These are phyloP conservation scores for Botryotinia calthae DNA, from an alignment of 2,329 filamentous ascomycete species.

Conservation along the genomic window DNA sequence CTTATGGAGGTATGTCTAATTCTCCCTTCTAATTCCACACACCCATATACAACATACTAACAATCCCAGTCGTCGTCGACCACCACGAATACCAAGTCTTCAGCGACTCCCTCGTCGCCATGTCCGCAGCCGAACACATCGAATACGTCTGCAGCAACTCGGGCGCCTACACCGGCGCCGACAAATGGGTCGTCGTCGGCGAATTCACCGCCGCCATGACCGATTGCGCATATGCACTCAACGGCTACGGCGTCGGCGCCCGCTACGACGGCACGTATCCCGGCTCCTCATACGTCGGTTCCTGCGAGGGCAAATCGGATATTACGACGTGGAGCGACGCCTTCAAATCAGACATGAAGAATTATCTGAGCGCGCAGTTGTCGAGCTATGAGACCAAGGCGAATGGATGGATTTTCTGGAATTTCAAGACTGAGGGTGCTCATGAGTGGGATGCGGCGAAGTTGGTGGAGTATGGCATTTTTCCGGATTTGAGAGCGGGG, in stretches of 20 bases:
- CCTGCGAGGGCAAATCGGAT: conserved; percentile 51
- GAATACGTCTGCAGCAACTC: conserved; percentile 55
- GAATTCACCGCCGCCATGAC: conserved; percentile 70
- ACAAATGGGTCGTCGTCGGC: conserved; percentile 67
- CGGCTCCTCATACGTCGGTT: conserved; percentile 49
- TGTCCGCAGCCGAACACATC: conserved; percentile 53
- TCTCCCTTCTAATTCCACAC: conserved; percentile 38
- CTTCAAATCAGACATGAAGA: conserved; percentile 47
- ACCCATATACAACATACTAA: conserved; percentile 53
- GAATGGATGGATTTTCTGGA: conserved; percentile 57
- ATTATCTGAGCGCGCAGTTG: conserved; percentile 55
- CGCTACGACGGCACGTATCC: conserved; percentile 55
- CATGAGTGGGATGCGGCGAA: conserved; percentile 53
- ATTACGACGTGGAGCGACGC: conserved; percentile 46
- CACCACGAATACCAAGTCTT: conserved; percentile 70
- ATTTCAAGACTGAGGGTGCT: conserved; percentile 54
- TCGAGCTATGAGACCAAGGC: conserved; percentile 50
- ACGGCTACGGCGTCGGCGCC: conserved; percentile 57
- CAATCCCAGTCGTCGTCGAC: conserved; percentile 50
- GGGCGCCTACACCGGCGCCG: conserved; percentile 47
- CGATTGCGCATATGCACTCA: conserved; percentile 52
- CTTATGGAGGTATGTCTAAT: conserved; percentile 40
- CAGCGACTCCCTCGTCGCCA: conserved; percentile 48
- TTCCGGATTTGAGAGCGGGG: conserved; percentile 42
- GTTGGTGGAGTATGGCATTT: conserved; percentile 50